Evolutionary conservation across 2,329 filamentous ascomycete genomes (phyloP), one percentile per base, ranked within the genome.

Genomic region (Dactylonectria macrodidyma): DNA sequence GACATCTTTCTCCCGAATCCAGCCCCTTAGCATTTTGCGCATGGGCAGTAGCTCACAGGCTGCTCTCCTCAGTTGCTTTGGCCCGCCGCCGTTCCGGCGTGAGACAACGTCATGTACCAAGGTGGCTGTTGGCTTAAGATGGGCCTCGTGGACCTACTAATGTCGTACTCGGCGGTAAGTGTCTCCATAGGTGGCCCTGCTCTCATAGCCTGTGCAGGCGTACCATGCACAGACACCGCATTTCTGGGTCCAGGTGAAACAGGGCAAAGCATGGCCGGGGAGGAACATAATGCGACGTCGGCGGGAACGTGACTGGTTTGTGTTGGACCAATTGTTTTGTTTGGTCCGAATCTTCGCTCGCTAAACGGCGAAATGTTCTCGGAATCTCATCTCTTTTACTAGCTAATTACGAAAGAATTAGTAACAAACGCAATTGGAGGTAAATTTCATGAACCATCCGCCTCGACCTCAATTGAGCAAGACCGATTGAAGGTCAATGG

Each of bases 241-340:
- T 14, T 36, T 14, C 51, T 24, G 51, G 33, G 51, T 38, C 51
- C 33, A 30, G 33, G 22, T 54, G 33, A 38, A 54, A 54, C 51
- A n/a, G 30, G 34, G 51, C 33, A 34, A 12, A 30, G 48, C 48
- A 52, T 34, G 26, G 33, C n/a, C 10, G 6, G 14, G 48, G 50
- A 7, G 5, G n/a, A 9, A 54, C 51, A 22, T n/a, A 16, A 22
- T 54, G 51, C 33, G 51, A 54, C 51, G 51, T 33, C n/a, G 11
- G 33, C 30, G 33, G n/a, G 51, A 33, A 36, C n/a, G 30, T 16
- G n/a, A 54, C 51, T 30, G 51, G 51, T 19, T 54, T 33, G n/a
- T 22, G n/a, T 22, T 19, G 19, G n/a, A 30, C 4, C 33, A 33
- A 54, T 19, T 11, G n/a, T 19, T n/a, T 33, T 34, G 34, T 36